Percentiles rank a stretch among this genome's conserved stretches.
These are phyloP conservation scores for Tolypocladium ovalisporum DNA, from an alignment of 2,329 filamentous ascomycete genomes.

Conservation along the genomic window DNA sequence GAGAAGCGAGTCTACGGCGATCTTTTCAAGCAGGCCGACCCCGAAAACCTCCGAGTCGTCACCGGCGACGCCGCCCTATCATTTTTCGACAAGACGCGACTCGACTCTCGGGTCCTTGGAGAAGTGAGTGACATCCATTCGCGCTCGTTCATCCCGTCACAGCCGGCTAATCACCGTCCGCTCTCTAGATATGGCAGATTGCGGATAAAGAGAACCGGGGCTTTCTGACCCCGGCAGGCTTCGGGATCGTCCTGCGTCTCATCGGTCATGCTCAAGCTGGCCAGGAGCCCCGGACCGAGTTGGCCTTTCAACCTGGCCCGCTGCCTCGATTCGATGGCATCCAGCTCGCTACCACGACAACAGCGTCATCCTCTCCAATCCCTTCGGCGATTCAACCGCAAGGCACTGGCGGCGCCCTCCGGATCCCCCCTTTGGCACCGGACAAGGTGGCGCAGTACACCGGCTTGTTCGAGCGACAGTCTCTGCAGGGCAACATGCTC, in stretches of 20 bases:
- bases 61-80: conserved; percentile 93
- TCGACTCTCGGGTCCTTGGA: conserved; percentile 77
- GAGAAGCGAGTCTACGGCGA: conserved; percentile 92
- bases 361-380: conserved; percentile 28
- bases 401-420: conserved; percentile 57
- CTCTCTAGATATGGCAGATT: conserved; percentile 87
- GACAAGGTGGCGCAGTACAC: conserved; percentile 88
- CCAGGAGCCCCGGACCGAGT: conserved; percentile 65
- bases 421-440: conserved; percentile 77
- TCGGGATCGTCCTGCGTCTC: conserved; percentile 83
- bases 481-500: conserved; percentile 60
- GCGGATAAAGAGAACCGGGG: conserved; percentile 94
- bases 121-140: conserved; percentile 47
- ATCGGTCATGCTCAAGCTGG: conserved; percentile 93
- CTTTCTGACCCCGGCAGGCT: conserved; percentile 83
- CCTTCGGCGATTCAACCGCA: conserved; percentile 44
- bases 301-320: conserved; percentile 80
- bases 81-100: conserved; percentile 93
- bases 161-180: conserved; percentile 3
- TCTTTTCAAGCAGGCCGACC: conserved; percentile 87
- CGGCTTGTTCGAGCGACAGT: conserved; percentile 82
- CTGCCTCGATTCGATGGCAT: conserved; percentile 86
- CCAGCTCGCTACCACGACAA: conserved; percentile 14
- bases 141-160: not conserved
- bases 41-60: conserved; percentile 82